Evolutionary conservation across 345 rosid genomes (phyloP), one percentile per base, ranked within the genome.

Genomic region (Eucalyptus regnans): DNA sequence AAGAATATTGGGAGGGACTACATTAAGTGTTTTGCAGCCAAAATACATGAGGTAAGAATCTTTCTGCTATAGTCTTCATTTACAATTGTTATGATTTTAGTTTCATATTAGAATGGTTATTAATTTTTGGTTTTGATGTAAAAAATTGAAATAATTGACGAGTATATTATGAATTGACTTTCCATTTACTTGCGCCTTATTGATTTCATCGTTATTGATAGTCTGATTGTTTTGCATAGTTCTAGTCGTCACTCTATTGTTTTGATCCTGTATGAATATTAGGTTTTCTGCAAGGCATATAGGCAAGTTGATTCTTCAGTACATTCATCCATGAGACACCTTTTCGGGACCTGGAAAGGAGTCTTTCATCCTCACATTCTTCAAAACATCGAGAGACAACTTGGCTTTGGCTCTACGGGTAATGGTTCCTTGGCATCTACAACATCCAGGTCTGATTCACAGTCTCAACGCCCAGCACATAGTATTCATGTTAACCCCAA

Each of bases 301-400:
- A 94, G 94, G 88, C 98, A 95, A 92, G 97, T 97, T 90, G 99
- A 97, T 89, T 88, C 99, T 89, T 87, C 97, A 89, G 92, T 96
- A 86, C 97, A 93, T 90, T 80, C 93, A 54, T 96, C 97, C 87
- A 98, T 98, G 99, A 94, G 95, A 29, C 99, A 98, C 94, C 99
- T 98, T 90, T 97, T 97, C 90, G 99, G 99, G 90, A 98, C 99
- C 66, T 98, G 99, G 99, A 98, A 96, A 94, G 99, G 99, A 50
- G 98, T 97, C 87, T 98, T 98, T 90, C 99, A 97, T 91, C 96
- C 90, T 37, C 96, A 92, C 68, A 87, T 95, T 87, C 99, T 97
- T 90, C 98, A 96, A 90, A 81, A 88, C 87, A 98, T 98, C 83
- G 99, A 95, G 94, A 97, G 94, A 93, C 99, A 97, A 87, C 99